phyloP scores from a whole-genome alignment of 1,139 yeast species.

The Geotrichum bryndzae region DNA sequence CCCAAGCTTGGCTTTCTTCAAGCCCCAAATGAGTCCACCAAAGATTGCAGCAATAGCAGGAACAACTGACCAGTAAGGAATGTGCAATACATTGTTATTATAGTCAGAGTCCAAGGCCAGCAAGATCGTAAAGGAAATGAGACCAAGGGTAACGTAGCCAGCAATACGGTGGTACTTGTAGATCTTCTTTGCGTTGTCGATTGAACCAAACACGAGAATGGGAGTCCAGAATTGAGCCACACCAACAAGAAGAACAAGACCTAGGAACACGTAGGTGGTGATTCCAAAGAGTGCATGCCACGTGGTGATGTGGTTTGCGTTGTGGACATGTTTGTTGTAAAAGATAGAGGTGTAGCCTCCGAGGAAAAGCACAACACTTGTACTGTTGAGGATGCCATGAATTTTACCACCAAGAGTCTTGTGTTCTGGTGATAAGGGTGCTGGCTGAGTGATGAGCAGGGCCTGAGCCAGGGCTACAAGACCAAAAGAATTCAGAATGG shows the following conservation, averaged over 20 bases:
- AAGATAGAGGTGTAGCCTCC: constrained; percentile 25
- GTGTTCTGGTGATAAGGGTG: constrained; percentile 23
- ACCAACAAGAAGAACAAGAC: constrained; percentile 25
- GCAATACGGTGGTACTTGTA: constrained; percentile 32
- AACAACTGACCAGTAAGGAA: constrained; percentile 21
- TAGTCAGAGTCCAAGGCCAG: constrained; percentile 30
- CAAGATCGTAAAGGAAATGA: constrained; percentile 24
- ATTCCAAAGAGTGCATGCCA: constrained; percentile 32
- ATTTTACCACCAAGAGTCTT: constrained; percentile 27
- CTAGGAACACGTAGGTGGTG: constrained; percentile 22
- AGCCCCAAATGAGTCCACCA: constrained; percentile 5
- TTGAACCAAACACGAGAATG: constrained; percentile 26
- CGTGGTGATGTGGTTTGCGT: constrained; percentile 28
- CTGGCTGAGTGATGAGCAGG: constrained; percentile 26
- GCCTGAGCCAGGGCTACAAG: constrained; percentile 24
- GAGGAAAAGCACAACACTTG: constrained; percentile 21
- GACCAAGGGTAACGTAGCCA: constrained; percentile 26
- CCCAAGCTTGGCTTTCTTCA: constrained; percentile 3
- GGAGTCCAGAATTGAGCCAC: constrained; percentile 29
- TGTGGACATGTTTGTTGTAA: constrained; percentile 27
- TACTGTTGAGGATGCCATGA: constrained; percentile 29
- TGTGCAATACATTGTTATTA: constrained; percentile 25
- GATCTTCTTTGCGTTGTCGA: constrained; percentile 25
- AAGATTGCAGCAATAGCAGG: constrained; percentile 16
- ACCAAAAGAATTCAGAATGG: constrained; percentile 25